phyloP scores from a whole-genome alignment of 208 protist species.

The Lotmaria passim region DNA sequence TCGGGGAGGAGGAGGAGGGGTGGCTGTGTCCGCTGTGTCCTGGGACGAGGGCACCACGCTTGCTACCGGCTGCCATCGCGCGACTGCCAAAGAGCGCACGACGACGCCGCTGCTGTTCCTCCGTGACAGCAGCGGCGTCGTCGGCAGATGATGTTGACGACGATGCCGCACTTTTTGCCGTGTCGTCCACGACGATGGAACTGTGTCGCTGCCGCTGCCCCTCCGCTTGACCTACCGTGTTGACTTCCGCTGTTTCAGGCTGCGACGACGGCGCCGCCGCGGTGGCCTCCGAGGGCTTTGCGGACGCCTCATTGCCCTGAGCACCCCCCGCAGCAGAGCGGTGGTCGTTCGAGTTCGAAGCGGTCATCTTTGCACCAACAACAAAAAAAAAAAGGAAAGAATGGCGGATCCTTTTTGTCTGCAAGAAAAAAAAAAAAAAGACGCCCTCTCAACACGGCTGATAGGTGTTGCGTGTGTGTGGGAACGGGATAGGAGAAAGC shows the following conservation, averaged over 20 bases:
- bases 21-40: slow-evolving; percentile 3
- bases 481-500: no score
- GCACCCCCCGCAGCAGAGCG: neutral
- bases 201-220: no score
- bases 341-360: slow-evolving; percentile 11
- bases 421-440: neutral
- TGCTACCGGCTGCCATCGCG: slow-evolving; percentile 77
- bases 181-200: slow-evolving; percentile 1
- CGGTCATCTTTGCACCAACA: neutral
- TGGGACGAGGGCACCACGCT: slow-evolving; percentile 30
- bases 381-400: neutral
- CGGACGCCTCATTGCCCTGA: neutral
- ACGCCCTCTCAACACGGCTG: no score
- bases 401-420: neutral
- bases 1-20: neutral
- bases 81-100: slow-evolving; percentile 81
- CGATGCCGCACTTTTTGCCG: neutral
- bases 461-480: slow-evolving; percentile 1
- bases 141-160: neutral
- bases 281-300: neutral
- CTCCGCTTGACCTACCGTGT: neutral
- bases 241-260: neutral
- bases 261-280: neutral
- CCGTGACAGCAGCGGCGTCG: slow-evolving; percentile 3
- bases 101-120: slow-evolving; percentile 42